A percentile compares a stretch with the other conserved stretches of the same genome.
phyloP scores from a whole-genome alignment of 495 filamentous ascomycete species.

The Gamarada debralockiae region DNA sequence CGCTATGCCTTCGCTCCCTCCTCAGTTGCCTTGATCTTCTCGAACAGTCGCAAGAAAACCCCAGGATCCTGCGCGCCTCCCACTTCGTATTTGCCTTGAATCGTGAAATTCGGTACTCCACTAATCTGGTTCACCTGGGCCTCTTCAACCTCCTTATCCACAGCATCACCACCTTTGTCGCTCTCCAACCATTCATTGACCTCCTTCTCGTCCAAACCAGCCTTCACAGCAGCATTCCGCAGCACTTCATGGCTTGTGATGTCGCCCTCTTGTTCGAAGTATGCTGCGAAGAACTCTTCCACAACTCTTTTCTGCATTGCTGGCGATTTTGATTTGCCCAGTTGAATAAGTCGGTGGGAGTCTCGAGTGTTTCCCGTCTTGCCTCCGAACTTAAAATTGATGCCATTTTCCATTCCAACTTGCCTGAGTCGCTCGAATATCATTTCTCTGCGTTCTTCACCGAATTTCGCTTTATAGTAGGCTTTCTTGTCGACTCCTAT shows the following conservation, averaged over 20 bases:
- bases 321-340: slow-evolving; percentile 55
- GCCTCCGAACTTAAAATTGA: slow-evolving; percentile 69
- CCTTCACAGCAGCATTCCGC: slow-evolving; percentile 54
- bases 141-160: slow-evolving; percentile 63
- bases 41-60: slow-evolving; percentile 40
- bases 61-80: slow-evolving; percentile 59
- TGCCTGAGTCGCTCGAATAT: slow-evolving; percentile 54
- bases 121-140: slow-evolving; percentile 55
- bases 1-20: slow-evolving; percentile 8
- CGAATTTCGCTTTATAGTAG: slow-evolving; percentile 54
- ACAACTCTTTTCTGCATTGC: slow-evolving; percentile 60
- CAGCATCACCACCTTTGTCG: slow-evolving; percentile 61
- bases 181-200: slow-evolving; percentile 58
- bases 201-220: slow-evolving; percentile 56
- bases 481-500: slow-evolving; percentile 51
- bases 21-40: slow-evolving; percentile 26
- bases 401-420: slow-evolving; percentile 60
- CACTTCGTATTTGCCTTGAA: slow-evolving; percentile 60
- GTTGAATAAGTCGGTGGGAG: slow-evolving; percentile 69
- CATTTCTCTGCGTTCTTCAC: slow-evolving; percentile 48
- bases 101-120: slow-evolving; percentile 73
- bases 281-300: slow-evolving; percentile 63
- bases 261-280: slow-evolving; percentile 76
- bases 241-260: slow-evolving; percentile 64
- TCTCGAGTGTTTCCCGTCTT: slow-evolving; percentile 76